phyloP scores from a whole-genome alignment of 148 eudicot genomes.

The Polygonum aviculare region DNA sequence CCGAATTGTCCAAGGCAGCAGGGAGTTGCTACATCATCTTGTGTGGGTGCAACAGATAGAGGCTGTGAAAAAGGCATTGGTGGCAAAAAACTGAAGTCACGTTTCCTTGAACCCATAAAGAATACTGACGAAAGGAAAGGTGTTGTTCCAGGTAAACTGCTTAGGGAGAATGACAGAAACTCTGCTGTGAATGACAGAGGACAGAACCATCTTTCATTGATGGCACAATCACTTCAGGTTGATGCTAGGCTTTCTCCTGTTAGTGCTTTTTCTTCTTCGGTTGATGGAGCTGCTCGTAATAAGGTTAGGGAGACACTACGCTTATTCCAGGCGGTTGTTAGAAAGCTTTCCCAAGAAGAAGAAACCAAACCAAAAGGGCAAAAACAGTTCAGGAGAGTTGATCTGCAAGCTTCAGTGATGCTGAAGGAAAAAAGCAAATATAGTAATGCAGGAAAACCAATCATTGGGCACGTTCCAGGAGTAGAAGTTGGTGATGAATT shows the following conservation, averaged over 20 bases:
- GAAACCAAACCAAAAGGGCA: constrained; percentile 27
- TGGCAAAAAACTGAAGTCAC: neutral
- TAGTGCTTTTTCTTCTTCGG: constrained; percentile 25
- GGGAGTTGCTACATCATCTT: neutral
- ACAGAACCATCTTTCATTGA: neutral
- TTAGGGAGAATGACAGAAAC: constrained; percentile 18
- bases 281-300: constrained; percentile 38
- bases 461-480: constrained; percentile 62
- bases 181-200: constrained; percentile 14
- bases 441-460: constrained; percentile 29
- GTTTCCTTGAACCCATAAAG: neutral
- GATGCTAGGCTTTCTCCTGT: constrained; percentile 41
- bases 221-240: constrained; percentile 12
- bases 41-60: neutral
- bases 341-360: constrained; percentile 65
- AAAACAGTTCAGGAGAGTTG: constrained; percentile 31
- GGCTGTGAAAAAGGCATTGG: neutral
- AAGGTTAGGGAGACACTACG: constrained; percentile 64
- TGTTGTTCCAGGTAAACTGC: constrained; percentile 4
- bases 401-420: constrained; percentile 33
- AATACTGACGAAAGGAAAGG: constrained; percentile 14
- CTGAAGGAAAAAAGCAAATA: constrained; percentile 46
- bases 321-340: constrained; percentile 45
- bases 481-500: constrained; percentile 90
- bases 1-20: neutral